Evolutionary conservation across 176 grass and related monocot species (phyloP).

Genomic region (Aegilops longissima): DNA sequence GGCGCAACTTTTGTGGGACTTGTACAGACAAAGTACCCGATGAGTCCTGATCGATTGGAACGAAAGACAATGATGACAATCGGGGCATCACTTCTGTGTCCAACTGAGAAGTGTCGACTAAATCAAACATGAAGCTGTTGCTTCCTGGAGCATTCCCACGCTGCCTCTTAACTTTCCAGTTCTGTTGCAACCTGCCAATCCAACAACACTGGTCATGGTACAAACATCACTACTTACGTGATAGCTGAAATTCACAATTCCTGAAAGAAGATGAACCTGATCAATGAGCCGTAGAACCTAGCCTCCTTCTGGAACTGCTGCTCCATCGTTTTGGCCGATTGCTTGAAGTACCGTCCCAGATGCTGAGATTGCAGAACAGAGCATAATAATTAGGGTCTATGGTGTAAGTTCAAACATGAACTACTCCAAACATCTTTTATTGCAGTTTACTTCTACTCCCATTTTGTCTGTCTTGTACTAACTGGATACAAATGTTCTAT

Average conservation of each 20-base stretch:
- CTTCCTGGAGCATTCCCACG: conserved; percentile 43
- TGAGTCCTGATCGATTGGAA: conserved; percentile 63
- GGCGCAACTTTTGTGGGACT: conserved; percentile 55
- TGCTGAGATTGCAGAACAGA: conserved; percentile 45
- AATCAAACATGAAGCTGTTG: conserved; percentile 82
- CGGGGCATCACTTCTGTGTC: conserved; percentile 43
- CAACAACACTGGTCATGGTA: neutral
- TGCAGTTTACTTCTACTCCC: neutral
- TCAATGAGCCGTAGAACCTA: conserved; percentile 84
- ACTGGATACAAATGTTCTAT: neutral
- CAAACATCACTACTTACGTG: neutral
- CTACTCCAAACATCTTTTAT: neutral
- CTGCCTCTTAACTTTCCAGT: conserved; percentile 96
- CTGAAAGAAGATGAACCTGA: conserved; percentile 55
- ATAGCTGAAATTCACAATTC: conserved; percentile 19
- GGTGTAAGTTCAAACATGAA: conserved; percentile 5
- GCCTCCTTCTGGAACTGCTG: conserved; percentile 78
- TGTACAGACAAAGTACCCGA: conserved; percentile 78
- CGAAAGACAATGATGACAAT: conserved; percentile 41
- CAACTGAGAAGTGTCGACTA: conserved; percentile 59
- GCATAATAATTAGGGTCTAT: neutral
- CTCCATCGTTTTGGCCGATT: conserved; percentile 79
- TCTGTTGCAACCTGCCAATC: conserved; percentile 79
- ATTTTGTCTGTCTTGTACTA: neutral
- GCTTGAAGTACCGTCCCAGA: conserved; percentile 84